Percentiles rank a stretch among this genome's conserved stretches.
These are phyloP conservation scores for Platanthera zijinensis DNA, from an alignment of 106 monocot genomes.

Conservation along the genomic window DNA sequence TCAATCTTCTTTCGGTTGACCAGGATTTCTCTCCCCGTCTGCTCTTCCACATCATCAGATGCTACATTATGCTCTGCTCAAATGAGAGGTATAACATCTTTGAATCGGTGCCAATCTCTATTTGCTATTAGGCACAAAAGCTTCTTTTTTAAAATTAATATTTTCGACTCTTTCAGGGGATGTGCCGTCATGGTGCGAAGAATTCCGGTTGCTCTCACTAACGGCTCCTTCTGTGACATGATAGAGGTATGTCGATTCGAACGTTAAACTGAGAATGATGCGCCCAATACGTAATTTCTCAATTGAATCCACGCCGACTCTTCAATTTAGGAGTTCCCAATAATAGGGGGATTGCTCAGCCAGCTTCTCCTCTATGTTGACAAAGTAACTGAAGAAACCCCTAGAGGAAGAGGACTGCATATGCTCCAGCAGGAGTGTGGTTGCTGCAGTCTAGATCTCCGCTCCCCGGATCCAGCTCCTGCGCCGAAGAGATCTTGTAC, in stretches of 20 bases:
- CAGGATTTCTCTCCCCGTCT: constrained; percentile 47
- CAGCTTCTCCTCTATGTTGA: constrained; percentile 42
- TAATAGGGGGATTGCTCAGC: constrained; percentile 24
- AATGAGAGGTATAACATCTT: constrained; percentile 16
- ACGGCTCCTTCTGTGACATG: constrained; percentile 12
- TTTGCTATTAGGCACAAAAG: background rate
- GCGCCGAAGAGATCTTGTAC: background rate
- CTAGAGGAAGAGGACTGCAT: background rate
- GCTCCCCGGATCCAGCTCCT: background rate
- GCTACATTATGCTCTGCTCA: constrained; percentile 38
- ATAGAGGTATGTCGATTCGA: constrained; percentile 16
- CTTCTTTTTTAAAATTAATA: no score
- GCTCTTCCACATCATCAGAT: constrained; percentile 47
- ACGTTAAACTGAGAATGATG: background rate
- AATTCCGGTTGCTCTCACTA: constrained; percentile 26
- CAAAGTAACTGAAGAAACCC: constrained; percentile 10
- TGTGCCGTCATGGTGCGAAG: constrained; percentile 9
- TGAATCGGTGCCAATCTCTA: background rate
- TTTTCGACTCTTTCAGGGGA: constrained; percentile 20
- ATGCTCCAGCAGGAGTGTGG: no score
- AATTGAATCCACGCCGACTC: background rate
- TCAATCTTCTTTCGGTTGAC: constrained; percentile 11
- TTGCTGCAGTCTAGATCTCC: background rate
- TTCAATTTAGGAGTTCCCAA: constrained; percentile 35
- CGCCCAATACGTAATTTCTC: background rate